Evolutionary conservation across 371 early-diverging fungal species (phyloP).

Genomic region (Syncephalastrum racemosum): DNA sequence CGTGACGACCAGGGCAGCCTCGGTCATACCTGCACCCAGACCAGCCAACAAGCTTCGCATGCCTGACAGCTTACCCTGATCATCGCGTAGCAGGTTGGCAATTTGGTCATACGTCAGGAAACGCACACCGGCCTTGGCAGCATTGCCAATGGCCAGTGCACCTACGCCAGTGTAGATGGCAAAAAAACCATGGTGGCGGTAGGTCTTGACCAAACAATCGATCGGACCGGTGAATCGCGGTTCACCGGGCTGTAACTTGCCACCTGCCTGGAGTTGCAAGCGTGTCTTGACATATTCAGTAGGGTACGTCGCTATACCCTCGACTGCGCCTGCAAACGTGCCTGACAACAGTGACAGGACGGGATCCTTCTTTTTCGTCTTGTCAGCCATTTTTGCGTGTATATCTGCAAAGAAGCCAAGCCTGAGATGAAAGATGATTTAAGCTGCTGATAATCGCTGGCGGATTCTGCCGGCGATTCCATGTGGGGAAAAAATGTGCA

Average conservation of each 20-base stretch:
- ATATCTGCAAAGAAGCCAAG: no score
- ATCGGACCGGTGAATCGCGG: conserved; percentile 76
- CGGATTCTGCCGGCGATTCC: no score
- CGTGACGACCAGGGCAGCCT: conserved; percentile 84
- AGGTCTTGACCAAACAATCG: conserved; percentile 70
- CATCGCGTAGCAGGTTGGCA: conserved; percentile 68
- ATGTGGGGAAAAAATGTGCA: no score
- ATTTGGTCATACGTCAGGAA: conserved; percentile 89
- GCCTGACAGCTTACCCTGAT: conserved; percentile 68
- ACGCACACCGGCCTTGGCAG: conserved; percentile 89
- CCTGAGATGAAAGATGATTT: no score
- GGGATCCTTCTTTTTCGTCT: conserved; percentile 36
- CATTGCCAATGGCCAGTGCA: conserved; percentile 82
- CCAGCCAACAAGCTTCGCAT: conserved; percentile 77
- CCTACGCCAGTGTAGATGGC: conserved; percentile 31
- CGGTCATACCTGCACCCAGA: conserved; percentile 87
- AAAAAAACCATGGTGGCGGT: conserved; percentile 32
- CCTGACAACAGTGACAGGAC: conserved; percentile 74
- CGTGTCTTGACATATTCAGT: conserved; percentile 95
- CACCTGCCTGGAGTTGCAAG: conserved; percentile 80
- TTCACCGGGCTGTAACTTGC: conserved; percentile 43
- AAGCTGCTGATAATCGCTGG: no score
- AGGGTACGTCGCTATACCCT: conserved; percentile 87
- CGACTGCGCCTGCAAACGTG: conserved; percentile 84
- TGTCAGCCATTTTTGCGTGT: neutral